Evolutionary conservation across 306 rosid genomes (phyloP), one percentile per base, ranked within the genome.

Genomic region (Casuarina equisetifolia): DNA sequence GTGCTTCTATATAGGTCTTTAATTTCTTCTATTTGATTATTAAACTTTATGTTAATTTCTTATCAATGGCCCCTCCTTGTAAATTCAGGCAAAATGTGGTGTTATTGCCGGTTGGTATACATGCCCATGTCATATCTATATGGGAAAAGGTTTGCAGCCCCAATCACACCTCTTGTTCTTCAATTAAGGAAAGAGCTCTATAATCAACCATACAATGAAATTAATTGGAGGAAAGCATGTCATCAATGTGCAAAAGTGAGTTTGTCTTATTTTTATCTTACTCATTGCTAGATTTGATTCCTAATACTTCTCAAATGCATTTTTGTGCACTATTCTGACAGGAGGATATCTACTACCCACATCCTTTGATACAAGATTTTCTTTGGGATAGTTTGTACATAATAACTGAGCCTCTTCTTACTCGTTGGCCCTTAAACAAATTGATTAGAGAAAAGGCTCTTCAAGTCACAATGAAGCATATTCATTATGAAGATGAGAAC

Each of bases 121-220:
- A 81, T 93, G 86, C 91, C 95, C 6, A 91, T 93, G 94, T 92
- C 97, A 0, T 93, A 91, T 78, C 79, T 93, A 17, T 91, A 88
- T n/a, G 96, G 96, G 4, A 89, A 79, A 74, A 82, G 85, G 62
- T 93, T 91, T 79, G 91, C 88, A 45, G 97, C 92, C 10, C 88
- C 86, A 51, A 91, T 91, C 78, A 93, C 98, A 48, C 91, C 93
- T 55, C 92, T 93, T 3, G 83, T 93, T 55, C 78, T 74, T 43
- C 84, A 91, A 13, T 77, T 89, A 70, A 85, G 93, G 40, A 84
- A 83, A 52, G 98, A 93, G 51, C 84, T 88, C 10, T 77, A 74
- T 72, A 38, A 64, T 54, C 69, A 90, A 39, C 85, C 93, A 58
- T 91, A 90, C 71, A 79, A 82, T 36, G 59, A 83, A 51, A 73